Conservation (phyloP, 2,329 filamentous ascomycete species). For the Thermothelomyces thermophilus region DNA sequence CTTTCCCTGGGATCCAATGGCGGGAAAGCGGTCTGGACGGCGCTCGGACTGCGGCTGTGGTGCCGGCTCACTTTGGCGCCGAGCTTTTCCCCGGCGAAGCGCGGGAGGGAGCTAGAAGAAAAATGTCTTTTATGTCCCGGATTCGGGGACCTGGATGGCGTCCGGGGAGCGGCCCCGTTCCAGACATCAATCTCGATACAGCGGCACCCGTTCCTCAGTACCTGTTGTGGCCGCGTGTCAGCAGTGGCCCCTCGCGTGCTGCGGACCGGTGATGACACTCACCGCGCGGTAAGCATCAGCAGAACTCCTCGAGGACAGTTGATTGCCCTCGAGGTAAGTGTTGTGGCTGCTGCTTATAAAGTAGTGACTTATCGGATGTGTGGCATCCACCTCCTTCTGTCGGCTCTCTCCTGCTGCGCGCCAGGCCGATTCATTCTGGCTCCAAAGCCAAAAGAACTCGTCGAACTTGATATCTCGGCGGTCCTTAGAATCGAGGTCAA, state of each 20-base stretch:
- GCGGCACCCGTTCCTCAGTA: slow-evolving; percentile 69
- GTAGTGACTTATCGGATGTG: slow-evolving; percentile 74
- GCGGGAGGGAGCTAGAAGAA: slow-evolving; percentile 39
- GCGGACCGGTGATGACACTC: slow-evolving; percentile 29
- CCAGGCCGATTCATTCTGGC: slow-evolving; percentile 36
- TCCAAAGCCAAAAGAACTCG: slow-evolving; percentile 46
- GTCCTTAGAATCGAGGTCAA: slow-evolving; percentile 18
- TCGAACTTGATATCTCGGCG: slow-evolving; percentile 35
- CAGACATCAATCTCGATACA: slow-evolving; percentile 96
- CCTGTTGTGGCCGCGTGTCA: slow-evolving; percentile 40
- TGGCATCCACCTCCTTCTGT: slow-evolving; percentile 47
- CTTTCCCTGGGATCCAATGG: slow-evolving; percentile 21
- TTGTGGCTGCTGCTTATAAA: slow-evolving; percentile 95
- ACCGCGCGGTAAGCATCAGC: slow-evolving; percentile 73
- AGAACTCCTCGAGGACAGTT: slow-evolving; percentile 70
- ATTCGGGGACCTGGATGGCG: slow-evolving; percentile 35
- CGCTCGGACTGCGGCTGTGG: slow-evolving; percentile 37
- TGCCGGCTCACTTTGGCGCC: slow-evolving; percentile 27
- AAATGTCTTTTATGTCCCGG: slow-evolving; percentile 41
- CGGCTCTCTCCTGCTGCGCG: slow-evolving; percentile 39
- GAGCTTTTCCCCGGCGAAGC: slow-evolving; percentile 36
- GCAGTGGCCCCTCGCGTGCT: not conserved
- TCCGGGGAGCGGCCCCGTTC: slow-evolving; percentile 54
- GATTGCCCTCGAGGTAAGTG: slow-evolving; percentile 83
- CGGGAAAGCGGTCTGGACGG: slow-evolving; percentile 25